Evolutionary conservation across 2,329 filamentous ascomycete species (phyloP).

Genomic region (Beauveria sp.): DNA sequence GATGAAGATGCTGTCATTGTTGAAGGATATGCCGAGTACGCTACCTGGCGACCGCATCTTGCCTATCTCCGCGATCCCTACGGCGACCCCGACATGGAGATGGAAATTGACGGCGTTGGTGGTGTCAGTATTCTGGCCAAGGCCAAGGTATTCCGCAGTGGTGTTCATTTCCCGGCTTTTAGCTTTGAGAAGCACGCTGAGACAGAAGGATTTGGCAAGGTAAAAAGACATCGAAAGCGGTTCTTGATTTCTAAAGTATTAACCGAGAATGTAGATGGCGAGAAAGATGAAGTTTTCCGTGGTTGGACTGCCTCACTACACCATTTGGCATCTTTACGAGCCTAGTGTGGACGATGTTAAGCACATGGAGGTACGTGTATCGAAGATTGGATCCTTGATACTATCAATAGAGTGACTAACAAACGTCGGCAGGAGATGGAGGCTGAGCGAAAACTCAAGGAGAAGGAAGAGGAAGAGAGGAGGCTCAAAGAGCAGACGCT

Average conservation of each 20-base stretch:
- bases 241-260: conserved; percentile 5
- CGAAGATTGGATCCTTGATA: not conserved
- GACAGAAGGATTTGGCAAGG: conserved; percentile 98
- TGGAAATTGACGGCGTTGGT: conserved; percentile 97
- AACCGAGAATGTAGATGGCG: conserved; percentile 63
- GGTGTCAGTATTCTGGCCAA: conserved; percentile 97
- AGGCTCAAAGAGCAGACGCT: conserved; percentile 68
- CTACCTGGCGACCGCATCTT: conserved; percentile 94
- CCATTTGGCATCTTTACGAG: conserved; percentile 99
- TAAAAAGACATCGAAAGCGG: conserved; percentile 31
- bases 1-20: conserved; percentile 99
- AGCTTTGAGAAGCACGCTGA: conserved; percentile 98
- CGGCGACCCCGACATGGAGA: conserved; percentile 97
- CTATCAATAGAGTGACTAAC: conserved; percentile 12
- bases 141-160: conserved; percentile 87
- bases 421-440: conserved; percentile 70
- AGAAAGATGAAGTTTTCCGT: conserved; percentile 94
- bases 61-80: conserved; percentile 95
- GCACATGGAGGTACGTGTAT: conserved; percentile 71
- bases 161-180: conserved; percentile 96
- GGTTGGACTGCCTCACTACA: conserved; percentile 92
- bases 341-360: conserved; percentile 95
- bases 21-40: conserved; percentile 97
- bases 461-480: conserved; percentile 68
- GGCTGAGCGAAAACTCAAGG: conserved; percentile 62